Conservation (phyloP, 2,329 filamentous ascomycete genomes). For the Dothistroma pini region DNA sequence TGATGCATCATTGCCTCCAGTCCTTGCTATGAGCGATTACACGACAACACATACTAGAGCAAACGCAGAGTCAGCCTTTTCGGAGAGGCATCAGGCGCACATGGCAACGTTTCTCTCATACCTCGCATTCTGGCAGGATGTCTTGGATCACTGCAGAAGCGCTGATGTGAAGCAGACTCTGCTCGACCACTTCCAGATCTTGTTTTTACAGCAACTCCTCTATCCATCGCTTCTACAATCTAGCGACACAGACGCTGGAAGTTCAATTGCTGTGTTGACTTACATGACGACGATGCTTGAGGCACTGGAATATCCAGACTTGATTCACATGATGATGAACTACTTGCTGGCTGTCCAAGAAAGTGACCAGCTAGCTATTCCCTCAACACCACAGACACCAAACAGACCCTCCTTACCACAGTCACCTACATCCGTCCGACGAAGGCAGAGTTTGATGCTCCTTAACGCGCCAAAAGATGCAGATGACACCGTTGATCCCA, state of each 20-base stretch:
- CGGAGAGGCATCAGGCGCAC: slow-evolving; percentile 74
- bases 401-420: slow-evolving; percentile 51
- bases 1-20: slow-evolving; percentile 71
- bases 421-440: slow-evolving; percentile 63
- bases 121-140: slow-evolving; percentile 96
- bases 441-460: slow-evolving; percentile 84
- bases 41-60: slow-evolving; percentile 65
- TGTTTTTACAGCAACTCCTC: slow-evolving; percentile 92
- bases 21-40: slow-evolving; percentile 87
- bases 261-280: slow-evolving; percentile 90
- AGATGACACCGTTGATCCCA: slow-evolving; percentile 72
- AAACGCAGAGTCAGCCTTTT: slow-evolving; percentile 70
- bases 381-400: slow-evolving; percentile 51
- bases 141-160: slow-evolving; percentile 90
- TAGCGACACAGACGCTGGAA: slow-evolving; percentile 94
- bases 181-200: slow-evolving; percentile 93
- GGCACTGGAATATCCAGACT: slow-evolving; percentile 84
- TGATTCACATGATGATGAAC: slow-evolving; percentile 89
- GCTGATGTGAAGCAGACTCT: slow-evolving; percentile 88
- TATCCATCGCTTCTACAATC: slow-evolving; percentile 96
- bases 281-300: slow-evolving; percentile 90
- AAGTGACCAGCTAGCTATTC: slow-evolving; percentile 34
- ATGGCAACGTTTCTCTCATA: slow-evolving; percentile 93
- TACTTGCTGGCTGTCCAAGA: slow-evolving; percentile 84
- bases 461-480: slow-evolving; percentile 74